Conservation (phyloP, 805 yeast genomes). For the Wickerhamomyces alni region DNA sequence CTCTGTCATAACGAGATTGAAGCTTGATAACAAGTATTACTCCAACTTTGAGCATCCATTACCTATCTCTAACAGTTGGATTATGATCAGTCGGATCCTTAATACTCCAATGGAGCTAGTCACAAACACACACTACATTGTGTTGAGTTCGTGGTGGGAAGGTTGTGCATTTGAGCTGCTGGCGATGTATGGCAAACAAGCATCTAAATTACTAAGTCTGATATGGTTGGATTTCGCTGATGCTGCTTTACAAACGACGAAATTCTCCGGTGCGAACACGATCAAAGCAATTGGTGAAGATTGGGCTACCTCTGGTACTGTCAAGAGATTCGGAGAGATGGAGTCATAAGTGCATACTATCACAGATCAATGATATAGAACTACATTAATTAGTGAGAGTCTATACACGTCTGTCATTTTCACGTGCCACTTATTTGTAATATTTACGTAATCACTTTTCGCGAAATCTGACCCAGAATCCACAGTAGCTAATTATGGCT, state of each 20-base stretch:
- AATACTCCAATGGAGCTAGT: slow-evolving; percentile 48
- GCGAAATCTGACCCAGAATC: too few relatives aligned
- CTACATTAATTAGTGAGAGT: too few relatives aligned
- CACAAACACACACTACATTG: slow-evolving; percentile 63
- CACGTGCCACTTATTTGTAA: too few relatives aligned
- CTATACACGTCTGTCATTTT: too few relatives aligned
- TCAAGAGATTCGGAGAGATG: slow-evolving; percentile 35
- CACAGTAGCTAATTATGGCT: too few relatives aligned
- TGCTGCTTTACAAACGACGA: slow-evolving; percentile 38
- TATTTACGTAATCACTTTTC: too few relatives aligned
- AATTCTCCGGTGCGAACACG: slow-evolving; percentile 74
- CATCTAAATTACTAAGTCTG: slow-evolving; percentile 47
- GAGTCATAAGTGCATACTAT: slow-evolving; percentile 22
- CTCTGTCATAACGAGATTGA: slow-evolving; percentile 61
- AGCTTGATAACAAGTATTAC: slow-evolving; percentile 26
- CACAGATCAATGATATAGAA: too few relatives aligned
- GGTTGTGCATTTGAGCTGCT: slow-evolving; percentile 56
- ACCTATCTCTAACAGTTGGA: slow-evolving; percentile 60
- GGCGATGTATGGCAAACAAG: slow-evolving; percentile 63
- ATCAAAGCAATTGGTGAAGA: slow-evolving; percentile 76
- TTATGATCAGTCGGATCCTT: slow-evolving; percentile 60
- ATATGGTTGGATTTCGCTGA: slow-evolving; percentile 47
- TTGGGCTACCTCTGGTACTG: slow-evolving; percentile 44
- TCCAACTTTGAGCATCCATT: slow-evolving; percentile 40
- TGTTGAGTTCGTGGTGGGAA: slow-evolving; percentile 90